Conservation (phyloP, 805 yeast genomes). For the Wickerhamiella brachini region DNA sequence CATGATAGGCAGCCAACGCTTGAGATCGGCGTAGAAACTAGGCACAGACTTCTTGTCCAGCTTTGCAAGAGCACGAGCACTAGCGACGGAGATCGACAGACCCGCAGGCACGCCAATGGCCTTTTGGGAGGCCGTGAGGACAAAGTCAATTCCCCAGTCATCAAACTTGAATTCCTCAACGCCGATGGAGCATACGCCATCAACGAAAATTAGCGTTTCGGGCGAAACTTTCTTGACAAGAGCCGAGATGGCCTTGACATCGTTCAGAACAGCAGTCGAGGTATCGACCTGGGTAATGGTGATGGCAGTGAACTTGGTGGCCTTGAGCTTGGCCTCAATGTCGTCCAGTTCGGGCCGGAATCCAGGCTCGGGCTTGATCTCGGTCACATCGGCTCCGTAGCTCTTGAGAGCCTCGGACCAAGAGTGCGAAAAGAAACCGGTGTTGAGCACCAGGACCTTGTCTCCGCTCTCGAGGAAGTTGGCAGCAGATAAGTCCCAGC, state of each 20-base stretch:
- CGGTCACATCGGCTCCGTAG: conserved; percentile 68
- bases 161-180: conserved; percentile 79
- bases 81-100: conserved; percentile 59
- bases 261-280: conserved; percentile 80
- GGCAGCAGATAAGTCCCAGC: conserved; percentile 84
- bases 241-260: conserved; percentile 48
- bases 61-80: conserved; percentile 63
- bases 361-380: conserved; percentile 59
- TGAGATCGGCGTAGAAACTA: conserved; percentile 55
- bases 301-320: conserved; percentile 46
- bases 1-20: conserved; percentile 84
- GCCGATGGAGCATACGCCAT: conserved; percentile 90
- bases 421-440: conserved; percentile 78
- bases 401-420: conserved; percentile 62
- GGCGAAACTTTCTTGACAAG: conserved; percentile 58
- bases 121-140: conserved; percentile 85
- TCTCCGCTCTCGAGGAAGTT: conserved; percentile 57
- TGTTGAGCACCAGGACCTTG: conserved; percentile 64
- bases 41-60: conserved; percentile 33
- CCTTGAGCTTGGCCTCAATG: conserved; percentile 41
- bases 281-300: conserved; percentile 95
- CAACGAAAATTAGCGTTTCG: conserved; percentile 71
- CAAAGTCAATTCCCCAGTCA: conserved; percentile 81
- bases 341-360: conserved; percentile 44
- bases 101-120: conserved; percentile 95